Conservation (phyloP, 345 rosid species). For the Brassica juncea region DNA sequence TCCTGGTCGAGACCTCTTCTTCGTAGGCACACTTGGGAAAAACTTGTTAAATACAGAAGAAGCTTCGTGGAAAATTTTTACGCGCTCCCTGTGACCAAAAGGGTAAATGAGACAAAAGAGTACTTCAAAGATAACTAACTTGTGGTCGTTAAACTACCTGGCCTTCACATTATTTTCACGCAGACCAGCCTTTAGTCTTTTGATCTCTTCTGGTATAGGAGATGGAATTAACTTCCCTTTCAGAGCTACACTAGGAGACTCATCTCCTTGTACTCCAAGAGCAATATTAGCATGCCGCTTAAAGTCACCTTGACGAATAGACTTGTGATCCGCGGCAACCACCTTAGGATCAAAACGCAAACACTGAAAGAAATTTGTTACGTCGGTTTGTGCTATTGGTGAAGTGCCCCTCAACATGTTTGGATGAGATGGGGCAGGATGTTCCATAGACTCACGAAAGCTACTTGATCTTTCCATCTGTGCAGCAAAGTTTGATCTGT, state of each 20-base stretch:
- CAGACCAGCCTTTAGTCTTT: conserved; percentile 59
- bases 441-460: conserved; percentile 80
- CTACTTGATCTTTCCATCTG: conserved; percentile 82
- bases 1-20: conserved; percentile 85
- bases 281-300: conserved; percentile 63
- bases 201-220: conserved; percentile 72
- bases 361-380: conserved; percentile 68
- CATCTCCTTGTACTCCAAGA: conserved; percentile 71
- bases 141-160: conserved; percentile 57
- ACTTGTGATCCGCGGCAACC: conserved; percentile 71
- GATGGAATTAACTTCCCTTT: conserved; percentile 60
- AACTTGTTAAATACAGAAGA: conserved; percentile 74
- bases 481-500: conserved; percentile 72
- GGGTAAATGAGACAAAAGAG: conserved; percentile 41
- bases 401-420: conserved; percentile 65
- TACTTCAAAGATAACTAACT: conserved; percentile 17
- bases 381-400: conserved; percentile 60
- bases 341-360: conserved; percentile 69
- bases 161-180: conserved; percentile 69
- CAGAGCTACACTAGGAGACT: conserved; percentile 54
- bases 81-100: conserved; percentile 65
- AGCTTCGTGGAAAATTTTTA: conserved; percentile 72
- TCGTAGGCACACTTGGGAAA: conserved; percentile 67
- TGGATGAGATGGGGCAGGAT: conserved; percentile 59
- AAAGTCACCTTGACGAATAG: conserved; percentile 70